Conservation (phyloP, 805 yeast genomes). For the Wickerhamiella sergipiensis region DNA sequence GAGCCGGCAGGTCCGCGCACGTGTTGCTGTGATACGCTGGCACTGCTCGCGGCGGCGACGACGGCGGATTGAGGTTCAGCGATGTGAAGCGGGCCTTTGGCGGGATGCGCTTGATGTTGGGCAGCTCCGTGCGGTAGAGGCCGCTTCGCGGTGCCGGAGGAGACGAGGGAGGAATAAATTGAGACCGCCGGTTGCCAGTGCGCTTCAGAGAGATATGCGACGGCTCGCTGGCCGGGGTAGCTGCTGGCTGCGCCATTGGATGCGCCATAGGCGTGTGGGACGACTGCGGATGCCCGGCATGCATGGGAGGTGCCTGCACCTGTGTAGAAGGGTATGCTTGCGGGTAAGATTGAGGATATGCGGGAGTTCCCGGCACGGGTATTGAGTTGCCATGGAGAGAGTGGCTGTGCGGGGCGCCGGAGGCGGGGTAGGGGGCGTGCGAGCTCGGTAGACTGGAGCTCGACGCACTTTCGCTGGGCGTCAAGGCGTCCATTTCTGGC, state of each 20-base stretch:
- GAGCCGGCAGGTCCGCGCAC: not conserved
- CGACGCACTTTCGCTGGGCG: not conserved
- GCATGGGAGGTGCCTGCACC: not conserved
- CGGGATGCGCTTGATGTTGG: not conserved
- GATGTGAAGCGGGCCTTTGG: not conserved
- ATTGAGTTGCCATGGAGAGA: not conserved
- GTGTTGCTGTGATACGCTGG: not conserved
- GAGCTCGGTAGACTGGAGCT: not conserved
- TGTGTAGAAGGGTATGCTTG: no score
- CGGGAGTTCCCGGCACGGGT: not conserved
- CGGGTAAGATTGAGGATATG: slow-evolving; percentile 1
- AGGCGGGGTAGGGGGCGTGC: not conserved
- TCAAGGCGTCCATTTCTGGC: not conserved
- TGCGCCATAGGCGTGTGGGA: not conserved
- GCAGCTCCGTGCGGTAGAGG: slow-evolving; percentile 4
- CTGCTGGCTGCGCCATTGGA: not conserved
- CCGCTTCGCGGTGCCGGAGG: not conserved
- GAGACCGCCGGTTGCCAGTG: not conserved
- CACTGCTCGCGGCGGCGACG: slow-evolving; percentile 1
- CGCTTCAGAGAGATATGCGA: not conserved
- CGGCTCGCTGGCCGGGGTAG: not conserved
- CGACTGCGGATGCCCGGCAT: not conserved
- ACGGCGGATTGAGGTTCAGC: not conserved
- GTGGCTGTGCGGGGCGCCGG: not conserved
- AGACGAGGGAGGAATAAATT: not conserved